A percentile compares a stretch with the other conserved stretches of the same genome.
phyloP scores from a whole-genome alignment of 345 rosid species.

The Gossypium turneri region DNA sequence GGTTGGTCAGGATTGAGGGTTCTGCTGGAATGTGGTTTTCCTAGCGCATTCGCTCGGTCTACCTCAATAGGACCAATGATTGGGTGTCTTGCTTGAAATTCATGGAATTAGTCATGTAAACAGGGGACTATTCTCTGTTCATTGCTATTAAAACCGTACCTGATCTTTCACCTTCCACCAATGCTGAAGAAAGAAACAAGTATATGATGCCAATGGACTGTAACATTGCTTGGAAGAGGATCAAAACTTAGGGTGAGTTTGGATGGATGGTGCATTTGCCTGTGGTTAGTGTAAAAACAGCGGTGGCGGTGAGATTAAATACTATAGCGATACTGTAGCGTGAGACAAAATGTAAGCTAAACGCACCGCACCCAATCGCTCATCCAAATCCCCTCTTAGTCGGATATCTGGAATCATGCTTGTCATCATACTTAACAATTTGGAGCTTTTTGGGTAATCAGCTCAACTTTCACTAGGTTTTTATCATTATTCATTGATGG shows the following conservation, averaged over 20 bases:
- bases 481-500: background rate
- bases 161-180: background rate
- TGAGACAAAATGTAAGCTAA: too few relatives aligned
- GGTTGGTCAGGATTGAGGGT: background rate
- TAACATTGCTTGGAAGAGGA: background rate
- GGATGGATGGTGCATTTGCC: too few relatives aligned
- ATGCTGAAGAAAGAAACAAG: background rate
- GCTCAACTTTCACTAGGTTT: background rate
- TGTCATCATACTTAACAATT: background rate
- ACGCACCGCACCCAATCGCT: too few relatives aligned
- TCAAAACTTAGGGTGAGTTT: background rate
- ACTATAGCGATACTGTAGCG: too few relatives aligned
- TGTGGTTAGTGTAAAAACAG: too few relatives aligned
- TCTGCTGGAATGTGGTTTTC: background rate
- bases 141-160: background rate
- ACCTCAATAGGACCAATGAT: background rate
- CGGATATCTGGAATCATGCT: background rate
- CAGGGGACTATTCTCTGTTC: background rate
- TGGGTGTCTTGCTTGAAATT: background rate
- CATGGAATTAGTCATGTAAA: background rate
- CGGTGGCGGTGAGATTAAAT: too few relatives aligned
- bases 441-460: background rate
- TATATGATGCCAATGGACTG: background rate
- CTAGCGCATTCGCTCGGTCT: background rate
- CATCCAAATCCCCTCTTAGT: background rate